Percentiles rank a stretch among this genome's conserved stretches.
phyloP scores from a whole-genome alignment of 495 filamentous ascomycete species.

The Sordaria brevicollis region DNA sequence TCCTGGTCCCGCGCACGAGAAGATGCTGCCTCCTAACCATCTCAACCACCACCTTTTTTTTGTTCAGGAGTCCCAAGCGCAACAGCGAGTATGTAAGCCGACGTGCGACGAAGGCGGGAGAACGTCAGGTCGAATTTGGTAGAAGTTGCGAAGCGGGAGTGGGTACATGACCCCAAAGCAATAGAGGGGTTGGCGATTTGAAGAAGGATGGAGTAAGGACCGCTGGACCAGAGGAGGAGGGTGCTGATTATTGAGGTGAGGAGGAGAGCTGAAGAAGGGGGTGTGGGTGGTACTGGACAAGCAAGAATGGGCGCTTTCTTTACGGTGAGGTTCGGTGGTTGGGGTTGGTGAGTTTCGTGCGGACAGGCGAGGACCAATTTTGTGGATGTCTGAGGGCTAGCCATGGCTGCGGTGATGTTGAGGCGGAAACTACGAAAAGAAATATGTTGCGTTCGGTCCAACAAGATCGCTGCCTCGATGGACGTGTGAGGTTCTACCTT shows the following conservation, averaged over 20 bases:
- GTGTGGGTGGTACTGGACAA: background rate
- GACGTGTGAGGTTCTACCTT: too few species aligned
- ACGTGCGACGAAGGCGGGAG: slow-evolving; percentile 5
- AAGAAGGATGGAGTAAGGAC: slow-evolving; percentile 6
- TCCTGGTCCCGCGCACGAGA: background rate
- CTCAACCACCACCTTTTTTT: background rate
- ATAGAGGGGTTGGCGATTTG: slow-evolving; percentile 6
- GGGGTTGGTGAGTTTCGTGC: too few species aligned
- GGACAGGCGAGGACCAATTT: background rate
- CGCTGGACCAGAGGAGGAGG: slow-evolving; percentile 6
- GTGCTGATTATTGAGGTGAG: background rate
- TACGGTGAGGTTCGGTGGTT: background rate
- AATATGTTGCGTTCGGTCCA: too few species aligned
- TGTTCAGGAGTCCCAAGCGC: background rate
- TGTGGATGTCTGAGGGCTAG: too few species aligned
- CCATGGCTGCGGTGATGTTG: too few species aligned
- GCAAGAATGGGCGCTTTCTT: background rate
- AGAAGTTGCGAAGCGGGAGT: slow-evolving; percentile 5
- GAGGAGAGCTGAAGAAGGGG: background rate
- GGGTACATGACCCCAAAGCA: slow-evolving; percentile 3
- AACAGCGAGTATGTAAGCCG: slow-evolving; percentile 3
- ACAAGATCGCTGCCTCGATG: too few species aligned
- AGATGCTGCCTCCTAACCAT: slow-evolving; percentile 4
- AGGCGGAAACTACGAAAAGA: too few species aligned
- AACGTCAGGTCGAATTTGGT: background rate